Evolutionary conservation across 2,329 filamentous ascomycete species (phyloP).

Genomic region (Cytospora piceae): DNA sequence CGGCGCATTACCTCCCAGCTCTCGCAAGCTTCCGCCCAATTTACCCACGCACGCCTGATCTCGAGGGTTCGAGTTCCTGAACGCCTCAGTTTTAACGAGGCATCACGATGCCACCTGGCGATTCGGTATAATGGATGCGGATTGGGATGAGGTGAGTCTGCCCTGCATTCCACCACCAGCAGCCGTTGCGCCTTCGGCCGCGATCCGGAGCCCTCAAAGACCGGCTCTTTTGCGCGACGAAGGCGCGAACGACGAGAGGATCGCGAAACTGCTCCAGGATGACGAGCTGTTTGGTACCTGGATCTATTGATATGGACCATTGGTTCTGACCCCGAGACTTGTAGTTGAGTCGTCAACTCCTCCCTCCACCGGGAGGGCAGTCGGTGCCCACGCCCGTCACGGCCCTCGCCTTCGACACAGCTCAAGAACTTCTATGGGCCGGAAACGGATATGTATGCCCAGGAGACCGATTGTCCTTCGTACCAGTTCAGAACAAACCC

Average conservation of each 20-base stretch:
- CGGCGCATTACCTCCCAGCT: constrained; percentile 5
- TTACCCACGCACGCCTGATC: constrained; percentile 6
- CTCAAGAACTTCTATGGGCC: constrained; percentile 88
- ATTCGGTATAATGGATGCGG: constrained; percentile 59
- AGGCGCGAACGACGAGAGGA: constrained; percentile 6
- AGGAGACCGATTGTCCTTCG: neutral
- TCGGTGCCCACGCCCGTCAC: constrained; percentile 70
- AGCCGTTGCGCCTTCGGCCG: neutral
- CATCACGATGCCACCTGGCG: constrained; percentile 31
- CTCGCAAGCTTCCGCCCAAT: neutral
- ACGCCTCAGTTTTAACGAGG: constrained; percentile 2
- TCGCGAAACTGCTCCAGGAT: neutral
- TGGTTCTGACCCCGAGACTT: constrained; percentile 23
- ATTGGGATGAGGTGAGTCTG: constrained; percentile 67
- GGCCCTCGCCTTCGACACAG: constrained; percentile 82
- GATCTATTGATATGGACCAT: neutral
- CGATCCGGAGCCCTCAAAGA: constrained; percentile 13
- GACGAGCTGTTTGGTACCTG: neutral
- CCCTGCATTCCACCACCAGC: constrained; percentile 12
- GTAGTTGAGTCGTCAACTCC: constrained; percentile 78
- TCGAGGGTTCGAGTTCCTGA: neutral
- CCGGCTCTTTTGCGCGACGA: constrained; percentile 15
- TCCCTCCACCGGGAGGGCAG: constrained; percentile 72
- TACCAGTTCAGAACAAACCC: neutral
- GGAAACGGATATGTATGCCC: constrained; percentile 82